A percentile compares a stretch with the other conserved stretches of the same genome.
Conservation (phyloP, 2,329 filamentous ascomycete species). For the Xylaria polymorpha region DNA sequence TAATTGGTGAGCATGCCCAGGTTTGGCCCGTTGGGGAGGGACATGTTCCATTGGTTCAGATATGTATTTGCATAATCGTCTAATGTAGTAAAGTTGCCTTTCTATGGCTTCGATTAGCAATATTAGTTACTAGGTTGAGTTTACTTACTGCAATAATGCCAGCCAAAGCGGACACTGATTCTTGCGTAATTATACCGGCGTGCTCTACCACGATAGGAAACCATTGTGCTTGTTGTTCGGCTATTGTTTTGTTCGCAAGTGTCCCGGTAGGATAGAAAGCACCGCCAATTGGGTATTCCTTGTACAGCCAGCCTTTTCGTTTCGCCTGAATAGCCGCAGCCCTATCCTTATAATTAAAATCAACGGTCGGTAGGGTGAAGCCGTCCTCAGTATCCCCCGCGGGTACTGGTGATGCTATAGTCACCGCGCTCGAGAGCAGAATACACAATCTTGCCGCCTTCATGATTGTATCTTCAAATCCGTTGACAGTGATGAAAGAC, state of each 20-base stretch:
- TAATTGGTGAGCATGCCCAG: slow-evolving; percentile 28
- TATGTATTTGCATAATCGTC: slow-evolving; percentile 29
- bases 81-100: slow-evolving; percentile 27
- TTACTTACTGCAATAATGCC: slow-evolving; percentile 24
- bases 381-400: not conserved
- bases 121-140: not conserved
- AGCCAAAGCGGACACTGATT: slow-evolving; percentile 18
- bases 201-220: slow-evolving; percentile 26
- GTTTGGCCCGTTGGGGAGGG: slow-evolving; percentile 25
- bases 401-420: slow-evolving; percentile 15
- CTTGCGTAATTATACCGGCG: slow-evolving; percentile 19
- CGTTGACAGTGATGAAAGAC: not conserved
- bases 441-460: not conserved
- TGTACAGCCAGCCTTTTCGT: slow-evolving; percentile 25
- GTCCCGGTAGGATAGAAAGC: slow-evolving; percentile 28
- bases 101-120: slow-evolving; percentile 13
- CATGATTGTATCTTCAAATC: slow-evolving; percentile 10
- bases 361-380: slow-evolving; percentile 16
- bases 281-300: slow-evolving; percentile 24
- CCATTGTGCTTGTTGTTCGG: slow-evolving; percentile 27
- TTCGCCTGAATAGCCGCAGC: slow-evolving; percentile 13
- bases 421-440: slow-evolving; percentile 1
- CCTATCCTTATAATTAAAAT: slow-evolving; percentile 12
- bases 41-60: slow-evolving; percentile 29
- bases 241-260: slow-evolving; percentile 29